phyloP scores from a whole-genome alignment of 352 stramenopile species.

The Achlya hypogyna region DNA sequence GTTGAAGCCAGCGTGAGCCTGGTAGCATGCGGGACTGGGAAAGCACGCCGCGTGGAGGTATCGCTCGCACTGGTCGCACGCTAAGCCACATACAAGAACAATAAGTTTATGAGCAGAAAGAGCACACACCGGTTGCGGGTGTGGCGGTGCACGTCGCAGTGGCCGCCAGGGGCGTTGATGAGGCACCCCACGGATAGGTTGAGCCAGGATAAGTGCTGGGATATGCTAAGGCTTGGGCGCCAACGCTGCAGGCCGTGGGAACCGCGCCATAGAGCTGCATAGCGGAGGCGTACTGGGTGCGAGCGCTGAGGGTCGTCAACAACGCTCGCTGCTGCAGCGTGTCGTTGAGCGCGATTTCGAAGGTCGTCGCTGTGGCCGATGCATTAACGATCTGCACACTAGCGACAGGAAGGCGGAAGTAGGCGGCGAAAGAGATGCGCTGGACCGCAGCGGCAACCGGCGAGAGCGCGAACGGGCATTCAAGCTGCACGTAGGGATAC shows the following conservation, averaged over 20 bases:
- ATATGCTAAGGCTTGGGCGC: neutral
- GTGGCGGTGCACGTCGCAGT: neutral
- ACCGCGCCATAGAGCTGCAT: neutral
- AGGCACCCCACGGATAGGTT: neutral
- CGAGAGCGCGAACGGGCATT: neutral
- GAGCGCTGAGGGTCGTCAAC: neutral
- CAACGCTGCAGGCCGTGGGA: neutral
- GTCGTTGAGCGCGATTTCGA: neutral
- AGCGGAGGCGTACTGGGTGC: neutral
- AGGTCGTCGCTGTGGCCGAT: neutral
- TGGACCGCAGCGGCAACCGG: neutral
- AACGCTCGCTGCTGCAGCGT: neutral
- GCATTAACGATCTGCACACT: neutral
- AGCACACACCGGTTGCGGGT: neutral
- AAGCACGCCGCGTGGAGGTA: neutral
- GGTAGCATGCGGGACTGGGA: neutral
- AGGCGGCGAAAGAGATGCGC: constrained; percentile 1
- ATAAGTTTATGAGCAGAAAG: neutral
- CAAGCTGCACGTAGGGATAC: constrained; percentile 1
- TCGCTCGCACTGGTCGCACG: neutral
- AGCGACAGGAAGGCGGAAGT: neutral
- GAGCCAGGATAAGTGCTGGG: neutral
- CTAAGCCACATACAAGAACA: neutral
- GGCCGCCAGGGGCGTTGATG: neutral
- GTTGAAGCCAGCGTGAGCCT: neutral